Evolutionary conservation across 768 basidiomycete genomes (phyloP).

Genomic region (Termitomyces heimii): DNA sequence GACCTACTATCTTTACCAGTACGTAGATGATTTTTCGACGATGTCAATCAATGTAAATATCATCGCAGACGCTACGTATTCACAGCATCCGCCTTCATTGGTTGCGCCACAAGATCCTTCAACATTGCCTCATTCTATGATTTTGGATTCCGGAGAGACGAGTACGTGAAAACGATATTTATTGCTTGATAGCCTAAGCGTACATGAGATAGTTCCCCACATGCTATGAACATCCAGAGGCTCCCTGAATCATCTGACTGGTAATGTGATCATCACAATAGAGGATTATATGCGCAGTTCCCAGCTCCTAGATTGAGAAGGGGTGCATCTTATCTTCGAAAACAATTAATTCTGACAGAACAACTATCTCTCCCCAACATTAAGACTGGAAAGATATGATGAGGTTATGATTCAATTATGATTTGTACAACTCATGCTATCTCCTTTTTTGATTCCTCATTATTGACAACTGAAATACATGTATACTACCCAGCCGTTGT

Average conservation of each 20-base stretch:
- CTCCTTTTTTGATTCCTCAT: background rate
- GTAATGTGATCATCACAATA: background rate
- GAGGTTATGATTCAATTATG: background rate
- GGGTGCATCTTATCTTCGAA: background rate
- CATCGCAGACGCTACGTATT: background rate
- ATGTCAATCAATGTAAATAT: background rate
- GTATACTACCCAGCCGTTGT: background rate
- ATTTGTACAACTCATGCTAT: background rate
- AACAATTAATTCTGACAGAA: background rate
- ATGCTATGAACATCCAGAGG: background rate
- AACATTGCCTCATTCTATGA: slow-evolving; percentile 2
- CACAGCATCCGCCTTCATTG: background rate
- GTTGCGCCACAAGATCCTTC: background rate
- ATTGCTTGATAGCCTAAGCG: background rate
- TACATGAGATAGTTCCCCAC: slow-evolving; percentile 2
- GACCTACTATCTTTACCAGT: slow-evolving; percentile 6
- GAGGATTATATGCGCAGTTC: background rate
- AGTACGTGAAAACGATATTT: background rate
- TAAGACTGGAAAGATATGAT: background rate
- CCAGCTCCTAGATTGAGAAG: background rate
- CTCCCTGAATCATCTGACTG: background rate
- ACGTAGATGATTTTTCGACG: background rate
- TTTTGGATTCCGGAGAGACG: slow-evolving; percentile 3
- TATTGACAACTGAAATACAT: background rate
- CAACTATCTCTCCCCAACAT: background rate